Evolutionary conservation across 2,329 filamentous ascomycete genomes (phyloP).

Genomic region (Mycogone perniciosa): DNA sequence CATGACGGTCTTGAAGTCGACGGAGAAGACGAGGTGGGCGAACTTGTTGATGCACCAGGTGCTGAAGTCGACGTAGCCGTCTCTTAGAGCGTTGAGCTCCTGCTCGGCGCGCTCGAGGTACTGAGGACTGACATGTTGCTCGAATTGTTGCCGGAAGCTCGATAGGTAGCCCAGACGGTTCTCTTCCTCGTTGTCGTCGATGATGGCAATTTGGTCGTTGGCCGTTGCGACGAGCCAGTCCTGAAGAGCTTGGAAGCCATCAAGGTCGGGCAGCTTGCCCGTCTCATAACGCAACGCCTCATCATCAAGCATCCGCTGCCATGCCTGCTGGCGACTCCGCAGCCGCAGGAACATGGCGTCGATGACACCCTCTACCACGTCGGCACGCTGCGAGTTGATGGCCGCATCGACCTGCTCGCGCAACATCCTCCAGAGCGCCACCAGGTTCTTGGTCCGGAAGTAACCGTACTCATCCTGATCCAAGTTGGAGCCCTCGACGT

Average conservation of each 20-base stretch:
- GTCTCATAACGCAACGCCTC: constrained; percentile 70
- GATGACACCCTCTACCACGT: constrained; percentile 90
- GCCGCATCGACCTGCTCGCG: constrained; percentile 86
- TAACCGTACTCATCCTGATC: constrained; percentile 85
- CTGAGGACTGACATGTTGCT: constrained; percentile 69
- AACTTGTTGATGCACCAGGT: constrained; percentile 90
- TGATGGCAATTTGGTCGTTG: constrained; percentile 97
- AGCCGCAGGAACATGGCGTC: constrained; percentile 92
- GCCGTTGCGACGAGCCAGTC: constrained; percentile 97
- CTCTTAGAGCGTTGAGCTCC: constrained; percentile 70
- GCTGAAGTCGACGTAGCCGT: constrained; percentile 91
- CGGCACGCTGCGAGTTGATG: constrained; percentile 73
- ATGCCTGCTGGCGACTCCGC: constrained; percentile 72
- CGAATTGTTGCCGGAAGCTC: constrained; percentile 78
- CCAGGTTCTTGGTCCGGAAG: constrained; percentile 84
- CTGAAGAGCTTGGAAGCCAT: constrained; percentile 72
- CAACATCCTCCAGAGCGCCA: constrained; percentile 96
- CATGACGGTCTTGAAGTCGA: constrained; percentile 81
- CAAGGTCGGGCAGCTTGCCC: constrained; percentile 47
- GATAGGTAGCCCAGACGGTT: constrained; percentile 75
- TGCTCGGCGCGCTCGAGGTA: constrained; percentile 69
- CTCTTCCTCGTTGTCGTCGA: constrained; percentile 81
- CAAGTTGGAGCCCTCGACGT: constrained; percentile 65
- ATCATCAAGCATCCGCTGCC: constrained; percentile 83
- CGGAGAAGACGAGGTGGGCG: constrained; percentile 76